These are phyloP conservation scores for Neurospora pannonica DNA, from an alignment of 495 filamentous ascomycete genomes.

Conservation along the genomic window DNA sequence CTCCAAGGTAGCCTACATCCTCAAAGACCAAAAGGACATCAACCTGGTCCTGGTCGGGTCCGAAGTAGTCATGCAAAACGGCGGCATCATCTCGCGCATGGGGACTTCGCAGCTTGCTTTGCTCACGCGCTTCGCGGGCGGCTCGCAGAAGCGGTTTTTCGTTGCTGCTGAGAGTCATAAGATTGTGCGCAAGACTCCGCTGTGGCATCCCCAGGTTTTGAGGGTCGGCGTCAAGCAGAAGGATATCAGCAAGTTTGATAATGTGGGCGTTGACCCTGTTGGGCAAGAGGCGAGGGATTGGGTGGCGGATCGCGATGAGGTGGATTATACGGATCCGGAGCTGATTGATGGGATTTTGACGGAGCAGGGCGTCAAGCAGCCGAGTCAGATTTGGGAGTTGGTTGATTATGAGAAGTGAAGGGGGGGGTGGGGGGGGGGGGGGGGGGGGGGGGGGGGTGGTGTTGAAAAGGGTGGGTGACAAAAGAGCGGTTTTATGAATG, in stretches of 20 bases:
- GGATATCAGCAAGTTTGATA: slow-evolving; percentile 56
- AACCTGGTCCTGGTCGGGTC: slow-evolving; percentile 81
- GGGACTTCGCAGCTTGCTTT: slow-evolving; percentile 87
- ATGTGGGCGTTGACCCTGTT: slow-evolving; percentile 35
- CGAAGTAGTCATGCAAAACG: slow-evolving; percentile 92
- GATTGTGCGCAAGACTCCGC: slow-evolving; percentile 23
- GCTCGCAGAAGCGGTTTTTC: slow-evolving; percentile 61
- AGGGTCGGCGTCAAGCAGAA: slow-evolving; percentile 51
- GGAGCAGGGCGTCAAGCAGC: slow-evolving; percentile 34
- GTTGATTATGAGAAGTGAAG: slow-evolving; percentile 24
- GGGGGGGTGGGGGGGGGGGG: too few relatives aligned
- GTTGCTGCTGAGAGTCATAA: slow-evolving; percentile 94
- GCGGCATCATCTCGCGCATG: slow-evolving; percentile 80
- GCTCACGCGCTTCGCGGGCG: slow-evolving; percentile 61
- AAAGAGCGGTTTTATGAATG: background rate
- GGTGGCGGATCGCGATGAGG: slow-evolving; percentile 32
- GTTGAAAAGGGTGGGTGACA: background rate
- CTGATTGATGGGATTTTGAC: slow-evolving; percentile 22
- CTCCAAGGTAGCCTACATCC: slow-evolving; percentile 73
- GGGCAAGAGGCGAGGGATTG: slow-evolving; percentile 19
- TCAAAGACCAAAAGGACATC: slow-evolving; percentile 56
- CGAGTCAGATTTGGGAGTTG: slow-evolving; percentile 27
- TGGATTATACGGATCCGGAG: slow-evolving; percentile 69
- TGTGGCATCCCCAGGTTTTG: slow-evolving; percentile 15
- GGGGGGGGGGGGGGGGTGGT: too few relatives aligned